Conservation (phyloP, 306 rosid species). For the Vicia villosa region DNA sequence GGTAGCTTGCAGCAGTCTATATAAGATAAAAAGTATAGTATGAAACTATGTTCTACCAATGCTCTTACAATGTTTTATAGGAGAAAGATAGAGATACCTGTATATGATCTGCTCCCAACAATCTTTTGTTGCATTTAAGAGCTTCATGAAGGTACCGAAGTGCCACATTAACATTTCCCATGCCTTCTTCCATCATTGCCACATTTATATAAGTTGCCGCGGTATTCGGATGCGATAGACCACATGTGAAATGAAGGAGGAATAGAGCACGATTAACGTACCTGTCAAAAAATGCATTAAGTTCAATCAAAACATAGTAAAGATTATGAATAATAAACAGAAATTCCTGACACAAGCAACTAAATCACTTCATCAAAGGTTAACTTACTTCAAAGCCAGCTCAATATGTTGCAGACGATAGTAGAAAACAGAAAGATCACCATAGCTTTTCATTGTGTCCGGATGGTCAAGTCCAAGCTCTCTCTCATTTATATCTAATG, state of each 20-base stretch:
- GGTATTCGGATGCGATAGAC: slow-evolving; percentile 94
- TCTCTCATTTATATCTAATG: slow-evolving; percentile 89
- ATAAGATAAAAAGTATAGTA: slow-evolving; percentile 31
- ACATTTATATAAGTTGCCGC: slow-evolving; percentile 97
- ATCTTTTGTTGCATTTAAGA: slow-evolving; percentile 92
- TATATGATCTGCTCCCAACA: slow-evolving; percentile 93
- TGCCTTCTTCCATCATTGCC: slow-evolving; percentile 99
- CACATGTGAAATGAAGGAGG: slow-evolving; percentile 95
- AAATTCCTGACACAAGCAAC: slow-evolving; percentile 27
- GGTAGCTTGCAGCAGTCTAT: slow-evolving; percentile 99
- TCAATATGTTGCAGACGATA: slow-evolving; percentile 95
- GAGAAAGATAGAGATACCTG: slow-evolving; percentile 56
- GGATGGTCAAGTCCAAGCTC: slow-evolving; percentile 99
- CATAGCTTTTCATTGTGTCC: slow-evolving; percentile 98
- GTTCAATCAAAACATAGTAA: slow-evolving; percentile 40
- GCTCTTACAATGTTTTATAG: neutral
- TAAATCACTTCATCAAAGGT: slow-evolving; percentile 28
- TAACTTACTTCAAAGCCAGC: slow-evolving; percentile 89
- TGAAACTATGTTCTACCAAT: slow-evolving; percentile 22
- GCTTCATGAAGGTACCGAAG: slow-evolving; percentile 97
- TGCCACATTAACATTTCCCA: slow-evolving; percentile 94
- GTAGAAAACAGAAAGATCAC: slow-evolving; percentile 95
- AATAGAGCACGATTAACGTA: slow-evolving; percentile 93
- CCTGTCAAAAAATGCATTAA: slow-evolving; percentile 45
- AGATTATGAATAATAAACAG: slow-evolving; percentile 27